Percentiles rank a stretch among this genome's conserved stretches.
phyloP scores from a whole-genome alignment of 2,329 filamentous ascomycete species.

The Venturia nashicola region DNA sequence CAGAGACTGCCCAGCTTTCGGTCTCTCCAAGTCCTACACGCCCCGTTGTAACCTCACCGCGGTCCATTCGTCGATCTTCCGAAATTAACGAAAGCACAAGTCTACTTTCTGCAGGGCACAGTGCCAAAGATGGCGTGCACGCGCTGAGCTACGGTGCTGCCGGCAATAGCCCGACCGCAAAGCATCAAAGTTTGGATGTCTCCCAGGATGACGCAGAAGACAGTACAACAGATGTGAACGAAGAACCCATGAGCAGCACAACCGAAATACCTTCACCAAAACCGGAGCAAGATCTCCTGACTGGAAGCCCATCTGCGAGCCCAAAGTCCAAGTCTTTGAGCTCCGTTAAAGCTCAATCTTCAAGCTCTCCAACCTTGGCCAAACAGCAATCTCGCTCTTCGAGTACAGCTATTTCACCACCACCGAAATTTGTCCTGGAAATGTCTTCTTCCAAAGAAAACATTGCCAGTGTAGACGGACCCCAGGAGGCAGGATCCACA shows the following conservation, averaged over 20 bases:
- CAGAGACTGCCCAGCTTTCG: constrained; percentile 3
- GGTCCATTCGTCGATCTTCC: not conserved
- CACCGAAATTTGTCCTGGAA: constrained; percentile 1
- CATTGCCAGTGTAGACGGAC: not conserved
- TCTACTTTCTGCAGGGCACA: constrained; percentile 41
- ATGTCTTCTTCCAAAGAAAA: constrained; percentile 1
- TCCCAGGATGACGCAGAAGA: not conserved
- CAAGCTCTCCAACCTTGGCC: not conserved
- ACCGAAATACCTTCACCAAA: constrained; percentile 1
- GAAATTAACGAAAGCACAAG: constrained; percentile 18
- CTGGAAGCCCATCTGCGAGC: not conserved
- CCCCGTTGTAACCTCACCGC: not conserved
- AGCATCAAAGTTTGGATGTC: not conserved
- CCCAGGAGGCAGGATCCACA: not conserved
- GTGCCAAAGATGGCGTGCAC: constrained; percentile 54
- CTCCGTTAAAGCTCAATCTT: not conserved
- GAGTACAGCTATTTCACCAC: not conserved
- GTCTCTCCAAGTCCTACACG: not conserved
- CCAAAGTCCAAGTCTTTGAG: not conserved
- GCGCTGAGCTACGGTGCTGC: constrained; percentile 40
- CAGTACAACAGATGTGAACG: not conserved
- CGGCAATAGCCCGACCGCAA: constrained; percentile 9
- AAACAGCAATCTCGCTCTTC: constrained; percentile 1
- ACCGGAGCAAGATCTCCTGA: not conserved
- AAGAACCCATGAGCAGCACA: not conserved